Conservation (phyloP, 129 eudicot genomes). For the Pseudognaphalium luteoalbum region DNA sequence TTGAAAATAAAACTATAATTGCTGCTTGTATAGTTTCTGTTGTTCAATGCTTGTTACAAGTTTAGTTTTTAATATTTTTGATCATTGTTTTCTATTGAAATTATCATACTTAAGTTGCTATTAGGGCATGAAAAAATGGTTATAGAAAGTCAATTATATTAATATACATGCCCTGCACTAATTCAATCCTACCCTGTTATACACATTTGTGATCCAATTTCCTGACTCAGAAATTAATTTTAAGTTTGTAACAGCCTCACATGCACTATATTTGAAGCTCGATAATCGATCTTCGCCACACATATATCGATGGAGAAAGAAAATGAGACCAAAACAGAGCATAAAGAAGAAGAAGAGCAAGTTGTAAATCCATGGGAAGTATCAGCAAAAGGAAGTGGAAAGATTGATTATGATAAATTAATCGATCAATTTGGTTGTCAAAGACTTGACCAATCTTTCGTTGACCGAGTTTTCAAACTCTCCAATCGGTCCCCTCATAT, state of each 20-base stretch:
- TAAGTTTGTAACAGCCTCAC: too few relatives aligned
- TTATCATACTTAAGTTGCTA: background rate
- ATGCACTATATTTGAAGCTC: too few relatives aligned
- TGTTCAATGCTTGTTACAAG: background rate
- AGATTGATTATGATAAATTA: constrained; percentile 90
- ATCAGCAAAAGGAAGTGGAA: constrained; percentile 43
- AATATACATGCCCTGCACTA: too few relatives aligned
- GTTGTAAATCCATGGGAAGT: constrained; percentile 94
- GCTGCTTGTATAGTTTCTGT: background rate
- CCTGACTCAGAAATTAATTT: background rate
- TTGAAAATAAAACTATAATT: too few relatives aligned
- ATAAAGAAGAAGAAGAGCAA: constrained; percentile 48
- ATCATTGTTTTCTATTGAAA: background rate
- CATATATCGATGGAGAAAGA: constrained; percentile 31
- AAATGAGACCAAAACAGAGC: constrained; percentile 10
- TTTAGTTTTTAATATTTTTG: too few relatives aligned
- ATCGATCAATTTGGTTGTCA: constrained; percentile 89
- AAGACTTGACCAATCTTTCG: constrained; percentile 57
- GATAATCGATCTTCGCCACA: too few relatives aligned
- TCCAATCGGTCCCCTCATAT: constrained; percentile 75
- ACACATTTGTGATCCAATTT: background rate
- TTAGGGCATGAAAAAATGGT: background rate
- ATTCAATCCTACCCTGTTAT: background rate
- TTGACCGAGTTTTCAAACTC: constrained; percentile 70
- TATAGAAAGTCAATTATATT: background rate